These are phyloP conservation scores for Suillus clintonianus DNA, from an alignment of 768 basidiomycete species.

Conservation along the genomic window DNA sequence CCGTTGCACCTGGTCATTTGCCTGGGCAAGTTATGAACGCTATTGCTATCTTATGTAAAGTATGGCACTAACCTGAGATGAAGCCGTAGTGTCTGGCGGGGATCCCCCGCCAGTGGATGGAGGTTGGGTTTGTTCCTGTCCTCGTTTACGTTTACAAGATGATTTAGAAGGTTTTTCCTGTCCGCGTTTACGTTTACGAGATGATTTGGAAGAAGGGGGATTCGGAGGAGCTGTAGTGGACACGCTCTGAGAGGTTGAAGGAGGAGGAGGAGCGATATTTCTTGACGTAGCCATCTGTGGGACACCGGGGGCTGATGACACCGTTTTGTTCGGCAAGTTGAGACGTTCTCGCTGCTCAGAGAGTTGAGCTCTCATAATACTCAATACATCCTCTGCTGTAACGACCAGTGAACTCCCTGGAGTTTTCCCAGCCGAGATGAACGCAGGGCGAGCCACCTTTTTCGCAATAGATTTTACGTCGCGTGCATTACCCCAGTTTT, in stretches of 20 bases:
- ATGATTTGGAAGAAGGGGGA: conserved; percentile 9
- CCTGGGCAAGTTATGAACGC: background rate
- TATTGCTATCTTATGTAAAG: background rate
- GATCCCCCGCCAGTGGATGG: conserved; percentile 2
- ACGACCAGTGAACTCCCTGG: conserved; percentile 24
- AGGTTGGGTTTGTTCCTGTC: background rate
- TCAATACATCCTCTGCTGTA: conserved; percentile 26
- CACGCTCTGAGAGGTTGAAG: conserved; percentile 17
- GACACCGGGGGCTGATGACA: conserved; percentile 5
- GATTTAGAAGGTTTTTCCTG: conserved; percentile 9
- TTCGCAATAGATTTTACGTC: conserved; percentile 59
- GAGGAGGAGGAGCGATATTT: conserved; percentile 25
- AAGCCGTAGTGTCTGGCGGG: background rate
- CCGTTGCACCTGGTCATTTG: conserved; percentile 20
- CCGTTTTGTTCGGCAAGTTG: conserved; percentile 18
- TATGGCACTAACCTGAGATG: background rate
- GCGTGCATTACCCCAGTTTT: conserved; percentile 71
- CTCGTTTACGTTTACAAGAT: conserved; percentile 8
- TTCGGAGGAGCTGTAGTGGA: conserved; percentile 17
- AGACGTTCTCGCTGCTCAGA: conserved; percentile 25
- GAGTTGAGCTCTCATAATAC: conserved; percentile 24
- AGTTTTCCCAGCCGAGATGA: conserved; percentile 25
- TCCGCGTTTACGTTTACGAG: conserved; percentile 9
- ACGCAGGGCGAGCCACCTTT: conserved; percentile 44
- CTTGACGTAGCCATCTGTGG: conserved; percentile 19